Base-by-base conservation (phyloP, 1,284 basidiomycete genomes). In the Ustilago trichophora region DNA sequence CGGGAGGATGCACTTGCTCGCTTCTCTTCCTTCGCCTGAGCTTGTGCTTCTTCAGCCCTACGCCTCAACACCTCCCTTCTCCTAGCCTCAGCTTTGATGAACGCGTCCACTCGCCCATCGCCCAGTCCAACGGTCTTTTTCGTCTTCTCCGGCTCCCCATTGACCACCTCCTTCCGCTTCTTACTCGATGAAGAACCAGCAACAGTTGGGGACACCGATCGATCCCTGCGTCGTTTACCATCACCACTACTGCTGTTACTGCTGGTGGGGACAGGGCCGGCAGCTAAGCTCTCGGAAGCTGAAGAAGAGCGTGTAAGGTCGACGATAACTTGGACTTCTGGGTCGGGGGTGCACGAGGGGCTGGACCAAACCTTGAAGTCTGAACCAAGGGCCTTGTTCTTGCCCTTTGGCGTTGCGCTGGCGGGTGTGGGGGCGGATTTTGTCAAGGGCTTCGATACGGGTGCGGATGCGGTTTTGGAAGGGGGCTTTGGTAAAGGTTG, bases 291-390 rank as follows among this genome's bases (percentile, higher is more conserved):
- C n/a, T 42, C 56, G 2, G 53, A 49, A n/a, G 50, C 29, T 11
- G 37, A 19, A 8, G 50, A 60, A 9, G 38, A 49, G 3, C 22
- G 37, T 3, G 56, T 49, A 2, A 60, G 46, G 35, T 60, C 57
- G 10, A 60, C 41, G 19, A 44, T 15, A 4, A 60, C 44, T 12
- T 45, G 37, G n/a, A n/a, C n/a, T n/a, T n/a, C n/a, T n/a, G n/a
- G n/a, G n/a, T n/a, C n/a, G n/a, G n/a, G n/a, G n/a, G n/a, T n/a
- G n/a, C n/a, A n/a, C n/a, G n/a, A n/a, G n/a, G n/a, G n/a, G n/a
- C n/a, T n/a, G n/a, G n/a, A n/a, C n/a, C n/a, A n/a, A n/a, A n/a
- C n/a, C n/a, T n/a, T n/a, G n/a, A n/a, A n/a, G n/a, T n/a, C n/a
- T n/a, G n/a, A n/a, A n/a, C n/a, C n/a, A n/a, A n/a, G n/a, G n/a